These are phyloP conservation scores for Metschnikowia picachoensis DNA, from an alignment of 805 yeast species.

Conservation along the genomic window DNA sequence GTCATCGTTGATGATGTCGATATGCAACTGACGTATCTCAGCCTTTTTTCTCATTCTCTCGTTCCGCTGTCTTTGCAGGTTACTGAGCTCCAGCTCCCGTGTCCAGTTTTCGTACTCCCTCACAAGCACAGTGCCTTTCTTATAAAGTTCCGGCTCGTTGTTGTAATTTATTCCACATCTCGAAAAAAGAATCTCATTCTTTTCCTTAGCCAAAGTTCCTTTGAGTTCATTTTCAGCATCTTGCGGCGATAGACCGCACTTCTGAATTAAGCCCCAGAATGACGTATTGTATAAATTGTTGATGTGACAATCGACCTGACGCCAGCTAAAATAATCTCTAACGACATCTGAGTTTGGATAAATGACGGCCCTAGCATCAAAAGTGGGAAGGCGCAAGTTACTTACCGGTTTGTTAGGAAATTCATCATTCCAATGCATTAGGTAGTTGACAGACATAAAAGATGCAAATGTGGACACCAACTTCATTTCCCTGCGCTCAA, in stretches of 20 bases:
- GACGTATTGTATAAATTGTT: conserved; percentile 91
- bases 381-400: conserved; percentile 65
- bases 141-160: conserved; percentile 81
- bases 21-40: conserved; percentile 43
- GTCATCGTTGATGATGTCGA: conserved; percentile 58
- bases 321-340: conserved; percentile 86
- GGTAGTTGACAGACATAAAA: conserved; percentile 74
- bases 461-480: conserved; percentile 79
- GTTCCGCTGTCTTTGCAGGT: conserved; percentile 48
- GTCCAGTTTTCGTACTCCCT: conserved; percentile 40
- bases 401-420: conserved; percentile 51
- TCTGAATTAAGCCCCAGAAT: conserved; percentile 79
- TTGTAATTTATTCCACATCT: conserved; percentile 86
- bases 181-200: conserved; percentile 79
- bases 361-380: conserved; percentile 85
- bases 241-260: conserved; percentile 65
- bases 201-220: conserved; percentile 80
- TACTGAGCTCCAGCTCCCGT: conserved; percentile 18
- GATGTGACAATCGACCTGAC: conserved; percentile 95
- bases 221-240: conserved; percentile 76
- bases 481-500: conserved; percentile 81
- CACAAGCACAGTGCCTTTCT: conserved; percentile 71
- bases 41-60: conserved; percentile 49
- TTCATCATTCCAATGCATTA: conserved; percentile 57
- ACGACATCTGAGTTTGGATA: conserved; percentile 65